Conservation (phyloP, 2,329 filamentous ascomycete species). For the Cephalotrichum gorgonifer region DNA sequence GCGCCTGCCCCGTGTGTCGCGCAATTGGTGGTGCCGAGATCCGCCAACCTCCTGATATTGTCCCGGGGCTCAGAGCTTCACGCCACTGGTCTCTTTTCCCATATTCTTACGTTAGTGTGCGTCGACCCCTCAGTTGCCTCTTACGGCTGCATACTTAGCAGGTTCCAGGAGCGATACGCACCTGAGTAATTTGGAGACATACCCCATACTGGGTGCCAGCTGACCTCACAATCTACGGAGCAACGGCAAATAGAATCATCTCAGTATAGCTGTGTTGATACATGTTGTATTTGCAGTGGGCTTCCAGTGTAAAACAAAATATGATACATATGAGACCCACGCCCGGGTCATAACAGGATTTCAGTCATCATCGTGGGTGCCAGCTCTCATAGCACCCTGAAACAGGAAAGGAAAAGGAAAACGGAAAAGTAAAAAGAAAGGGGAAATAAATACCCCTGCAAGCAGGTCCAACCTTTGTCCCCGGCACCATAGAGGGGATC, state of each 20-base stretch:
- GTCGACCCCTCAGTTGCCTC: constrained; percentile 2
- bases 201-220: no score
- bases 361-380: background rate
- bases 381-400: background rate
- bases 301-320: background rate
- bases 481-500: no score
- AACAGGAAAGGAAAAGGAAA: background rate
- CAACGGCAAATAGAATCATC: background rate
- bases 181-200: no score
- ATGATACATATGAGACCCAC: background rate
- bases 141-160: background rate
- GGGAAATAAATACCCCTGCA: no score
- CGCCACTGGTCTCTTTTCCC: background rate
- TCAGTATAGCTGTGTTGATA: background rate
- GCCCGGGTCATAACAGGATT: background rate
- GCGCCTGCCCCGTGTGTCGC: background rate
- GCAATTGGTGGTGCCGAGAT: background rate
- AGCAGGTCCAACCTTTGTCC: no score
- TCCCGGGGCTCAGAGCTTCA: background rate
- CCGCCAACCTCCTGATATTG: background rate
- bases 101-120: background rate
- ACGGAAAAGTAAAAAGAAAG: background rate
- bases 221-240: no score
- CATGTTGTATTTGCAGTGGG: background rate
- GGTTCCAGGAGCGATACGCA: background rate